Conservation (phyloP, 257 asterid species). For the Scutellaria baicalensis region DNA sequence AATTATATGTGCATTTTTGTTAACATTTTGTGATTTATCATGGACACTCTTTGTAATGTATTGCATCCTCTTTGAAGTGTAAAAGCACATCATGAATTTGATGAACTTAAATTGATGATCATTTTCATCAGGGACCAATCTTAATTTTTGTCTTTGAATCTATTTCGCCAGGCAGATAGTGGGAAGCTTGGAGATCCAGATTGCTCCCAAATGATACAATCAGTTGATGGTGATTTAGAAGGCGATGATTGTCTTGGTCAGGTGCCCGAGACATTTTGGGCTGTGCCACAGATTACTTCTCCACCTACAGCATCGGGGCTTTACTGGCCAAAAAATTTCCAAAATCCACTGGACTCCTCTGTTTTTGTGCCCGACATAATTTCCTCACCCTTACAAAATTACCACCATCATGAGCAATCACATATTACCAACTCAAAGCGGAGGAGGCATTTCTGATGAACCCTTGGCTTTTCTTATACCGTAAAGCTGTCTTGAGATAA, state of each 20-base stretch:
- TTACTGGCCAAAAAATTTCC: conserved; percentile 50
- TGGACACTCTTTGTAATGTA: neutral
- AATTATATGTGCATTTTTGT: neutral
- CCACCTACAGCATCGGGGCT: conserved; percentile 79
- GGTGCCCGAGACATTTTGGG: conserved; percentile 56
- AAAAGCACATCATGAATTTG: no score
- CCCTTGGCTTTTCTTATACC: neutral
- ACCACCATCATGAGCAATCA: conserved; percentile 20
- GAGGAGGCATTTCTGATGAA: conserved; percentile 34
- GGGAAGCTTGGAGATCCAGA: conserved; percentile 67
- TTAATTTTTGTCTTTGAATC: neutral
- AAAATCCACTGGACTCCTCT: conserved; percentile 24
- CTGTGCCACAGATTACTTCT: conserved; percentile 67
- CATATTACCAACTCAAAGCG: conserved; percentile 29
- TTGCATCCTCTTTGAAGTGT: neutral
- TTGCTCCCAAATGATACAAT: conserved; percentile 33
- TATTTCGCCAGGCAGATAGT: conserved; percentile 50
- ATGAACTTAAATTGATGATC: no score
- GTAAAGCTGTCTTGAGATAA: neutral
- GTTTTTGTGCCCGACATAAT: conserved; percentile 64
- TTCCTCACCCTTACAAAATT: conserved; percentile 26
- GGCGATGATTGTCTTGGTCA: conserved; percentile 57
- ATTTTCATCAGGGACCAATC: neutral
- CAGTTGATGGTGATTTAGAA: conserved; percentile 46
- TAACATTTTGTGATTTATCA: neutral